Evolutionary conservation across 306 rosid species (phyloP).

Genomic region (Cucurbita ficifolia): DNA sequence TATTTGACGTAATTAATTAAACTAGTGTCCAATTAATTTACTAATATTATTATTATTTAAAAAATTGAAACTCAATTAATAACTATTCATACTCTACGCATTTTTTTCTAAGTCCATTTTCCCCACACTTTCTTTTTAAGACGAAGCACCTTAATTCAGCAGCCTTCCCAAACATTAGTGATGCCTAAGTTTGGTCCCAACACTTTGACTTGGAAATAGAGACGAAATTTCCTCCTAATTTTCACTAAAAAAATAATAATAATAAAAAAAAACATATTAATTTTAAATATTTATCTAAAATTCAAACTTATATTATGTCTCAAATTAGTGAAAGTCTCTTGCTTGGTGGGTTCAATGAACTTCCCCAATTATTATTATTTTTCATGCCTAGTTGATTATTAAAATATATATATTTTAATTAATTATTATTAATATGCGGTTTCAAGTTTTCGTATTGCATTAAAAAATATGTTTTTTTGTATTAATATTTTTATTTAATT

Average conservation of each 20-base stretch:
- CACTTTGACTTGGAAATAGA: neutral
- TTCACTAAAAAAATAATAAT: too few relatives aligned
- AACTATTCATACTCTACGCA: neutral
- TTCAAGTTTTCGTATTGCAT: neutral
- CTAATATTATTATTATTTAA: too few relatives aligned
- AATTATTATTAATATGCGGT: neutral
- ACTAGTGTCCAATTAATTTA: too few relatives aligned
- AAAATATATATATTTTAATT: neutral
- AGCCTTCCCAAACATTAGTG: neutral
- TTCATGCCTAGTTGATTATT: neutral
- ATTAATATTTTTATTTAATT: too few relatives aligned
- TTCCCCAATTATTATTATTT: neutral
- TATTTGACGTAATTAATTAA: too few relatives aligned
- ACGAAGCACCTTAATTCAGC: neutral
- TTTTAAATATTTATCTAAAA: neutral
- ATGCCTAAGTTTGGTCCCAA: neutral
- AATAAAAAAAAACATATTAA: neutral
- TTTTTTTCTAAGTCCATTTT: too few relatives aligned
- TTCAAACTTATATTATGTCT: neutral
- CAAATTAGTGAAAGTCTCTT: neutral
- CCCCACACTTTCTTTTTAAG: neutral
- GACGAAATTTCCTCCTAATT: neutral
- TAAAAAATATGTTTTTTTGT: neutral
- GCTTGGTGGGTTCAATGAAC: neutral
- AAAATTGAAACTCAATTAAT: too few relatives aligned